Conservation (phyloP, 306 rosid genomes). For the Gastrolobium bilobum region DNA sequence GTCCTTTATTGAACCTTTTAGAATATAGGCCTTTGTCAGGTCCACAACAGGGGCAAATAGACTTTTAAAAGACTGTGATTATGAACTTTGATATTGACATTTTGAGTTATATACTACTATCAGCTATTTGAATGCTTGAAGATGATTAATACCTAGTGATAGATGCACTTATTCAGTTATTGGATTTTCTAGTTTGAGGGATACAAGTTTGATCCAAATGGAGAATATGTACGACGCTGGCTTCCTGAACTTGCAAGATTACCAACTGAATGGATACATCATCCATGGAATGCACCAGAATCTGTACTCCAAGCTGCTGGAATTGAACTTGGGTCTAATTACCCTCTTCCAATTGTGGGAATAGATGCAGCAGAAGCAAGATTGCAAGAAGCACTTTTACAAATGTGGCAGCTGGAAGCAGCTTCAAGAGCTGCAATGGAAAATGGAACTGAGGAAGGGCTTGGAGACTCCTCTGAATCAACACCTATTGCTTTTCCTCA, state of each 20-base stretch:
- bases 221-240: constrained; percentile 96
- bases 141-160: constrained; percentile 43
- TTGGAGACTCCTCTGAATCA: constrained; percentile 86
- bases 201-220: constrained; percentile 84
- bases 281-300: constrained; percentile 97
- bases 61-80: constrained; percentile 8
- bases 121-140: constrained; percentile 37
- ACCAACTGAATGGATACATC: constrained; percentile 97
- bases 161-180: constrained; percentile 40
- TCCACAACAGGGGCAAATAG: neutral
- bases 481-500: constrained; percentile 74
- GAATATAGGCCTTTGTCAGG: no score
- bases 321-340: constrained; percentile 88
- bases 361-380: constrained; percentile 85
- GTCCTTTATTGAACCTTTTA: no score
- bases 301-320: constrained; percentile 92
- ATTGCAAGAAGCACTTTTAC: constrained; percentile 76
- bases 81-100: constrained; percentile 19
- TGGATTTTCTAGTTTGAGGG: constrained; percentile 78
- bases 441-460: constrained; percentile 94
- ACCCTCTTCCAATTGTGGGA: constrained; percentile 89
- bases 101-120: constrained; percentile 15
- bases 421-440: constrained; percentile 84
- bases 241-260: constrained; percentile 92
- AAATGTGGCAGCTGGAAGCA: constrained; percentile 92